Percentiles rank a stretch among this genome's conserved stretches.
Conservation (phyloP, 2,329 filamentous ascomycete genomes). For the Emericellopsis cladophorae region DNA sequence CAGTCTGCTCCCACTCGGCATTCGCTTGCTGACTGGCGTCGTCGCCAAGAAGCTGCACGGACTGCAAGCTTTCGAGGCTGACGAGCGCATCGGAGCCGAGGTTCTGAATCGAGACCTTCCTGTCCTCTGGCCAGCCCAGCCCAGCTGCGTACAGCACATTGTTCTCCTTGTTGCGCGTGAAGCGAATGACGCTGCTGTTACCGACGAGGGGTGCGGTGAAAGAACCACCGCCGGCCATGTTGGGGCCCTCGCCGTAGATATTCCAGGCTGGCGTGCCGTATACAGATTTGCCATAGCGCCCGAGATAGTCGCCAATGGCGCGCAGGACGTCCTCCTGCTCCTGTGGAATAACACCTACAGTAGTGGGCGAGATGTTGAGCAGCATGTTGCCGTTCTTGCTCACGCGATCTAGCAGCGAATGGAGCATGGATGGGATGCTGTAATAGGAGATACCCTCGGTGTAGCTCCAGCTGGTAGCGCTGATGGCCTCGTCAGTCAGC, state of each 20-base stretch:
- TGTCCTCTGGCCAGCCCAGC: conserved; percentile 5
- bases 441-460: conserved; percentile 7
- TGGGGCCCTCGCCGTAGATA: conserved; percentile 7
- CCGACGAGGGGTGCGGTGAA: conserved; percentile 5
- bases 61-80: not conserved
- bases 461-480: conserved; percentile 7
- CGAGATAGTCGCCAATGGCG: conserved; percentile 4
- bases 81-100: conserved; percentile 3
- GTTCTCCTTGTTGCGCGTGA: conserved; percentile 4
- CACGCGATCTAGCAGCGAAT: not conserved
- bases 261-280: conserved; percentile 6
- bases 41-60: conserved; percentile 3
- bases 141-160: conserved; percentile 4
- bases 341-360: conserved; percentile 9
- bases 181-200: conserved; percentile 6
- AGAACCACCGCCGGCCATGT: conserved; percentile 5
- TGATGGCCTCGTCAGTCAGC: conserved; percentile 7
- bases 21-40: conserved; percentile 3
- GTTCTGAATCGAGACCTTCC: conserved; percentile 2
- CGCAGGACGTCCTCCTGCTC: conserved; percentile 4
- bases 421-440: conserved; percentile 4
- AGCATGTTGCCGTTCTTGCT: conserved; percentile 11
- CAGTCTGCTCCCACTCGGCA: conserved; percentile 3
- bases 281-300: conserved; percentile 4
- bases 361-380: conserved; percentile 40